These are phyloP conservation scores for Zygosaccharomyces pseudobailii DNA, from an alignment of 1,139 yeast species.

Conservation along the genomic window DNA sequence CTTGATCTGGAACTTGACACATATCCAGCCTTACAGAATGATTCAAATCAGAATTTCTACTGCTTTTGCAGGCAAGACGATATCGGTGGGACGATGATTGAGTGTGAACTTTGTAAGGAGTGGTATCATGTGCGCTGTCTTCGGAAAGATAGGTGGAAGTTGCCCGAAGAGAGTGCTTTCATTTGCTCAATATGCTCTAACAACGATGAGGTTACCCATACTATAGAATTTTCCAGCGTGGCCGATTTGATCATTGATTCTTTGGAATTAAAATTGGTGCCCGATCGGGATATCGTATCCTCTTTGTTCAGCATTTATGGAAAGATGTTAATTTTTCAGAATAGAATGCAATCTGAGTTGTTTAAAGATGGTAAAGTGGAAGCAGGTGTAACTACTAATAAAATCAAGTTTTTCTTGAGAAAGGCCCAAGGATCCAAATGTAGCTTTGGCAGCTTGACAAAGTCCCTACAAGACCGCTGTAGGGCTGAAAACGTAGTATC, in stretches of 20 bases:
- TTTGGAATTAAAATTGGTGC: slow-evolving; percentile 37
- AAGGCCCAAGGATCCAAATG: slow-evolving; percentile 43
- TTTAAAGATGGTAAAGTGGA: slow-evolving; percentile 16
- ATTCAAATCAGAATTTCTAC: slow-evolving; percentile 38
- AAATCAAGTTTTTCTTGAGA: slow-evolving; percentile 41
- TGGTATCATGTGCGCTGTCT: slow-evolving; percentile 78
- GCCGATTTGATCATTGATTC: slow-evolving; percentile 35
- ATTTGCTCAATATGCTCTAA: slow-evolving; percentile 63
- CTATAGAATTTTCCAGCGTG: slow-evolving; percentile 33
- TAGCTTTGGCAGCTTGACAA: slow-evolving; percentile 30
- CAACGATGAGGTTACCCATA: slow-evolving; percentile 19
- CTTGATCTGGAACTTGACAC: slow-evolving; percentile 38
- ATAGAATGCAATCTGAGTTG: slow-evolving; percentile 21
- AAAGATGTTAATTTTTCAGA: slow-evolving; percentile 27
- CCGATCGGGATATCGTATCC: slow-evolving; percentile 39
- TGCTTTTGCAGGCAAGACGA: slow-evolving; percentile 71
- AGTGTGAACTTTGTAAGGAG: slow-evolving; percentile 73
- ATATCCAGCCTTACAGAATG: slow-evolving; percentile 25
- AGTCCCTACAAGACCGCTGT: slow-evolving; percentile 28
- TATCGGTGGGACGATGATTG: slow-evolving; percentile 64
- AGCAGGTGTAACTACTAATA: slow-evolving; percentile 17
- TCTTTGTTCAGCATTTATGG: slow-evolving; percentile 25
- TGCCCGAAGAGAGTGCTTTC: slow-evolving; percentile 40
- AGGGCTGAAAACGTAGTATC: slow-evolving; percentile 6
- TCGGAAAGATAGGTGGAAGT: slow-evolving; percentile 37